phyloP scores from a whole-genome alignment of 352 stramenopile genomes.

The Phytophthora sp. region DNA sequence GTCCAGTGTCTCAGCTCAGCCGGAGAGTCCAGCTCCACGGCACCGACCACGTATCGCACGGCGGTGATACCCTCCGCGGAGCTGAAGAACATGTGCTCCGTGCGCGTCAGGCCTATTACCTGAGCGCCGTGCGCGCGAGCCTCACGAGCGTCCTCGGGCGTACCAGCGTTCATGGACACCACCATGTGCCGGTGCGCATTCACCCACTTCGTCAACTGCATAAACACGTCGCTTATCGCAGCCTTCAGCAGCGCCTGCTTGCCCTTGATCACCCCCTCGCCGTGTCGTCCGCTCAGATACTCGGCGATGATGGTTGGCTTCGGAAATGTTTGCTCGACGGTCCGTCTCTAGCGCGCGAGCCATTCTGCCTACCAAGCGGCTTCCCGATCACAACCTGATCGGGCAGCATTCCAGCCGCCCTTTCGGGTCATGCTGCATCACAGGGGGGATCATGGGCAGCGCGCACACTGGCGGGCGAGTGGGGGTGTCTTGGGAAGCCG shows the following conservation, averaged over 20 bases:
- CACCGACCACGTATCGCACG: slow-evolving; percentile 32
- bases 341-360: too few relatives aligned
- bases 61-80: slow-evolving; percentile 24
- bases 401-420: too few relatives aligned
- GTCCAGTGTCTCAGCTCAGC: slow-evolving; percentile 26
- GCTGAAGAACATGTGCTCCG: slow-evolving; percentile 39
- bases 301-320: too few relatives aligned
- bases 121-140: slow-evolving; percentile 24
- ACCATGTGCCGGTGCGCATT: slow-evolving; percentile 34
- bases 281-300: slow-evolving; percentile 33
- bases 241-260: slow-evolving; percentile 28
- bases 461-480: too few relatives aligned
- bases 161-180: slow-evolving; percentile 34
- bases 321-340: too few relatives aligned
- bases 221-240: slow-evolving; percentile 24
- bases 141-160: slow-evolving; percentile 28
- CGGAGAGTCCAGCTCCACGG: slow-evolving; percentile 33
- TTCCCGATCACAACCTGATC: too few relatives aligned
- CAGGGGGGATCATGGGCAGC: too few relatives aligned
- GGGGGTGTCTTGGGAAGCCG: too few relatives aligned
- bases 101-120: slow-evolving; percentile 32
- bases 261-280: slow-evolving; percentile 34
- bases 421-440: too few relatives aligned
- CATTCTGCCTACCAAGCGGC: too few relatives aligned
- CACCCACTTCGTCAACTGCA: slow-evolving; percentile 35